Conservation (phyloP, 2,329 filamentous ascomycete species). For the Colletotrichum chlorophyti region DNA sequence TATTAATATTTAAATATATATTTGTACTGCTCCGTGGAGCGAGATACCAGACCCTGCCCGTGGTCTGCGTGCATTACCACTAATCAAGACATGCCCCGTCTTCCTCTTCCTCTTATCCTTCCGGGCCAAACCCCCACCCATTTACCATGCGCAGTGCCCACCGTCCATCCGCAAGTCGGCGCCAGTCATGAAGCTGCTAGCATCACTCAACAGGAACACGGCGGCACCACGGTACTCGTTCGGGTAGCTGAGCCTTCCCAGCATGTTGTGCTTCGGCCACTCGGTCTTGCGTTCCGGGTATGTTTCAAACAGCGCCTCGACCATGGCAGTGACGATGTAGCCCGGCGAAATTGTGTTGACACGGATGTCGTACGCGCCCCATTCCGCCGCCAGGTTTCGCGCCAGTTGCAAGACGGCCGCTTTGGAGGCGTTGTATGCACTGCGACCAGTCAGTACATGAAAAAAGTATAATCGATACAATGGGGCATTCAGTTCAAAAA, state of each 20-base stretch:
- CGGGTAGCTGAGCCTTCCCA: constrained; percentile 71
- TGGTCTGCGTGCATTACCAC: constrained; percentile 15
- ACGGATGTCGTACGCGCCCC: constrained; percentile 75
- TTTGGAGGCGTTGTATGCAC: constrained; percentile 79
- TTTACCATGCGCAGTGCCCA: constrained; percentile 68
- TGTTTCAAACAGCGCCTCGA: constrained; percentile 77
- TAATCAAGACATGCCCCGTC: constrained; percentile 1
- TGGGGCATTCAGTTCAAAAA: not conserved
- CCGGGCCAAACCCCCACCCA: not conserved
- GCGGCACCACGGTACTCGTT: constrained; percentile 76
- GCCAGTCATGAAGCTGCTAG: constrained; percentile 49
- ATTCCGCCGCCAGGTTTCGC: constrained; percentile 75
- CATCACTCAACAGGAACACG: constrained; percentile 48
- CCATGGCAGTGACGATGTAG: constrained; percentile 85
- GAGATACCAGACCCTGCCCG: constrained; percentile 5
- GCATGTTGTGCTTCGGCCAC: constrained; percentile 89
- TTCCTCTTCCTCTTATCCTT: not conserved
- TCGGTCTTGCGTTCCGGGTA: constrained; percentile 71
- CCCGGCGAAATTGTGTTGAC: constrained; percentile 84
- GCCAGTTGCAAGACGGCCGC: constrained; percentile 75
- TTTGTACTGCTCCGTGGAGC: constrained; percentile 1
- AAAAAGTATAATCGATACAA: too few species aligned
- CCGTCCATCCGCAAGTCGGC: constrained; percentile 75
- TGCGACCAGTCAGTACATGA: too few species aligned
- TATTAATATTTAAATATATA: constrained; percentile 20